Evolutionary conservation across 805 yeast genomes (phyloP).

Genomic region (Lachancea sp.): DNA sequence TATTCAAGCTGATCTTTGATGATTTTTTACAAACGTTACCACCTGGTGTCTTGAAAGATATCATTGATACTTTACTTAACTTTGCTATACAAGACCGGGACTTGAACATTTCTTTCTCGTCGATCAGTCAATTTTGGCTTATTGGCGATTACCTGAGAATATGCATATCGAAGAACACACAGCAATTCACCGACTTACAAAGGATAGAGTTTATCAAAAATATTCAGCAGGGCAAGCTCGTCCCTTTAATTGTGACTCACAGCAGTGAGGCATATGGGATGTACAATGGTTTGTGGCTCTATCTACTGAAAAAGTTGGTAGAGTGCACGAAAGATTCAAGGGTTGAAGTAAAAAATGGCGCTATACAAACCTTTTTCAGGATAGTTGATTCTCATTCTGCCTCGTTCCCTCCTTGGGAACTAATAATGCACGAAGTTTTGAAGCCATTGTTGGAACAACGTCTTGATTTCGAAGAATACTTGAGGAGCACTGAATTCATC

Average conservation of each 20-base stretch:
- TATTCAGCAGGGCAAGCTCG: slow-evolving; percentile 20
- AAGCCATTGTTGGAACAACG: slow-evolving; percentile 40
- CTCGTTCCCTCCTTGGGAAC: slow-evolving; percentile 56
- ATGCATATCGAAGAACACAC: slow-evolving; percentile 4
- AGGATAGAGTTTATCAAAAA: slow-evolving; percentile 6
- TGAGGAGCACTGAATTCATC: slow-evolving; percentile 57
- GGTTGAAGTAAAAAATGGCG: slow-evolving; percentile 81
- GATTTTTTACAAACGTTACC: slow-evolving; percentile 78
- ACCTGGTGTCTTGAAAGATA: slow-evolving; percentile 48
- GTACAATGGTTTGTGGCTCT: slow-evolving; percentile 51
- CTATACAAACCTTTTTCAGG: slow-evolving; percentile 81
- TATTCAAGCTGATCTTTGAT: slow-evolving; percentile 75
- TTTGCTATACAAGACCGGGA: slow-evolving; percentile 70
- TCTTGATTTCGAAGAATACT: slow-evolving; percentile 25
- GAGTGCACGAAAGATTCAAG: slow-evolving; percentile 58
- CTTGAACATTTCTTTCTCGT: slow-evolving; percentile 81
- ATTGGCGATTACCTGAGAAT: slow-evolving; percentile 68
- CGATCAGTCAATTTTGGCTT: slow-evolving; percentile 88
- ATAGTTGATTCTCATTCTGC: slow-evolving; percentile 67
- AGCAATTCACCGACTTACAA: slow-evolving; percentile 4
- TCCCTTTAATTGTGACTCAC: slow-evolving; percentile 23
- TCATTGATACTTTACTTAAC: slow-evolving; percentile 65
- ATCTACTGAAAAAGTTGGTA: slow-evolving; percentile 56
- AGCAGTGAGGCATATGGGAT: slow-evolving; percentile 18
- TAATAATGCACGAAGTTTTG: slow-evolving; percentile 60